A percentile compares a stretch with the other conserved stretches of the same genome.
These are phyloP conservation scores for Pilasporangium apinafurcum DNA, from an alignment of 352 stramenopile genomes.

Conservation along the genomic window DNA sequence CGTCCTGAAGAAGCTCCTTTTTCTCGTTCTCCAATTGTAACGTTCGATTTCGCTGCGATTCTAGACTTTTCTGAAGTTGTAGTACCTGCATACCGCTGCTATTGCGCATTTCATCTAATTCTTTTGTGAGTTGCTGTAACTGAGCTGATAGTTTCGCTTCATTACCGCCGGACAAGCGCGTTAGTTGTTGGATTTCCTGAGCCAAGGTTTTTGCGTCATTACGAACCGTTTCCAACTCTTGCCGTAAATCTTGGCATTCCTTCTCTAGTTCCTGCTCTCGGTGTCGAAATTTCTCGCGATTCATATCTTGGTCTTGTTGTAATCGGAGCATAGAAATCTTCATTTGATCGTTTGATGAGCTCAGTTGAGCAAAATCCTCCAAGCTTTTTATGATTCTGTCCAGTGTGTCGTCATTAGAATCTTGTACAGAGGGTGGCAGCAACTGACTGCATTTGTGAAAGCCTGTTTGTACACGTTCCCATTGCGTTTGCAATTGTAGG, in stretches of 20 bases:
- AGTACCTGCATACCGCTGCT: conserved; percentile 30
- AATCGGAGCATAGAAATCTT: conserved; percentile 38
- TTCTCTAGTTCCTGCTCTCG: conserved; percentile 38
- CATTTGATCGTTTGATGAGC: conserved; percentile 25
- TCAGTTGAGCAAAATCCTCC: conserved; percentile 13
- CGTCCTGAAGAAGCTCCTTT: conserved; percentile 56
- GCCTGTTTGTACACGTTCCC: conserved; percentile 14
- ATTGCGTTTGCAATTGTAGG: conserved; percentile 26
- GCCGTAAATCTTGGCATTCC: conserved; percentile 15
- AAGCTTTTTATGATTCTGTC: conserved; percentile 8
- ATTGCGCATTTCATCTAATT: conserved; percentile 33
- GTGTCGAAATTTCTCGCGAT: conserved; percentile 22
- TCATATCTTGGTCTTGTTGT: conserved; percentile 39
- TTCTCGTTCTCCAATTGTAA: conserved; percentile 55
- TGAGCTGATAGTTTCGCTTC: conserved; percentile 32
- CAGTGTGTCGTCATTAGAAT: neutral
- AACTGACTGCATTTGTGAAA: conserved; percentile 24
- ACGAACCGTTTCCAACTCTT: conserved; percentile 30
- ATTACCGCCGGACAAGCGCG: conserved; percentile 21
- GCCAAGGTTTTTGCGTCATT: conserved; percentile 39
- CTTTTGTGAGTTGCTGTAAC: conserved; percentile 40
- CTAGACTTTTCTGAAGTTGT: conserved; percentile 55
- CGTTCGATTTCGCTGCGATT: conserved; percentile 33
- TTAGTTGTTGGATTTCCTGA: conserved; percentile 45
- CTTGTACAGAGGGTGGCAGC: conserved; percentile 9